Evolutionary conservation across 345 rosid genomes (phyloP).

Genomic region (Streptanthus diversifolius): DNA sequence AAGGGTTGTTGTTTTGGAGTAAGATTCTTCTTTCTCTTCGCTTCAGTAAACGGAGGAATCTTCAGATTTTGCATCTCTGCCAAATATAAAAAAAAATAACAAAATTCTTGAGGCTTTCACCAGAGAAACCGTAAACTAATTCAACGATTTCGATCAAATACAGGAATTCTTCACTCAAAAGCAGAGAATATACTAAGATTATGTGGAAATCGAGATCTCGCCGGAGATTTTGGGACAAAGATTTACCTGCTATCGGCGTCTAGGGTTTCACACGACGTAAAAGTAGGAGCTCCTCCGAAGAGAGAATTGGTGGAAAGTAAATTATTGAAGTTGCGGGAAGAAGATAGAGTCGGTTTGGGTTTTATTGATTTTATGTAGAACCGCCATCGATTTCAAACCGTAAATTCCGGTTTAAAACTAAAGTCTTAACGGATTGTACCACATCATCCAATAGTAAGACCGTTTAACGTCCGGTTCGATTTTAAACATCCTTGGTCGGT

Average conservation of each 20-base stretch:
- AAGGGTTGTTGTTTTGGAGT: slow-evolving; percentile 36
- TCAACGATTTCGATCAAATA: neutral
- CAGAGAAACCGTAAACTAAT: neutral
- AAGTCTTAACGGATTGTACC: neutral
- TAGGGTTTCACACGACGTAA: slow-evolving; percentile 21
- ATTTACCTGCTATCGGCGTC: slow-evolving; percentile 10
- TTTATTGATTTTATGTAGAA: neutral
- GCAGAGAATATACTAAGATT: neutral
- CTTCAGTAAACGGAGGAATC: slow-evolving; percentile 43
- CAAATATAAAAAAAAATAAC: neutral
- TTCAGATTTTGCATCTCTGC: slow-evolving; percentile 54
- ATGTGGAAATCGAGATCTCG: neutral
- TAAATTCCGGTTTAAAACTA: neutral
- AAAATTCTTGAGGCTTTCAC: neutral
- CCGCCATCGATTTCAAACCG: neutral
- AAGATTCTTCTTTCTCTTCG: slow-evolving; percentile 46
- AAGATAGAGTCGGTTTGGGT: slow-evolving; percentile 2
- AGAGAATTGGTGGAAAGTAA: slow-evolving; percentile 17
- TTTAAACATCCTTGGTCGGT: no score
- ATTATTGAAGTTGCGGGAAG: slow-evolving; percentile 24
- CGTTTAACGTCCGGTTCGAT: neutral
- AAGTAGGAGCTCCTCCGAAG: neutral
- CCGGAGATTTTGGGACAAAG: neutral
- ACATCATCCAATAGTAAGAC: neutral
- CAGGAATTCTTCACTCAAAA: neutral